Conservation (phyloP, 2,329 filamentous ascomycete species). For the Monilinia vaccinii-corymbosi region DNA sequence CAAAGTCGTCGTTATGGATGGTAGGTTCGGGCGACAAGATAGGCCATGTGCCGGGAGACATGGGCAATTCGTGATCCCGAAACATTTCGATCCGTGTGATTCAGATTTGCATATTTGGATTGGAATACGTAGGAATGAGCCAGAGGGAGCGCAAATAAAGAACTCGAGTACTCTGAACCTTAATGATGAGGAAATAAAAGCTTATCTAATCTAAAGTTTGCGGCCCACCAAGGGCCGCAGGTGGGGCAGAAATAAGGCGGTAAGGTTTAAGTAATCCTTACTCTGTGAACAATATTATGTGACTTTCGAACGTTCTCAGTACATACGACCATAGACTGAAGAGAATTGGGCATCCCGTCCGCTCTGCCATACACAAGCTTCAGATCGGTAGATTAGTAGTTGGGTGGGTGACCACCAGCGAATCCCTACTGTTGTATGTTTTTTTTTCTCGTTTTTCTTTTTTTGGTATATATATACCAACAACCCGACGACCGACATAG, state of each 20-base stretch:
- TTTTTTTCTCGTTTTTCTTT: background rate
- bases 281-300: background rate
- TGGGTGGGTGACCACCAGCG: constrained; percentile 1
- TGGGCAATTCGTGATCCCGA: constrained; percentile 2
- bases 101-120: background rate
- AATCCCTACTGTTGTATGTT: background rate
- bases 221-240: no score
- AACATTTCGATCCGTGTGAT: background rate
- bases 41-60: background rate
- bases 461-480: no score
- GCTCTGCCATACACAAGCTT: constrained; percentile 1
- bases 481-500: background rate
- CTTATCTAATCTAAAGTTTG: background rate
- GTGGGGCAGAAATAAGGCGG: background rate
- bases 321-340: background rate
- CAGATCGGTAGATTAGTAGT: constrained; percentile 2
- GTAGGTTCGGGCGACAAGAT: background rate
- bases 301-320: no score
- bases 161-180: background rate
- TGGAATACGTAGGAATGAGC: background rate
- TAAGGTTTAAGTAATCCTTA: background rate
- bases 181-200: background rate
- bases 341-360: background rate
- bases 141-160: no score
- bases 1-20: constrained; percentile 22